Conservation (phyloP, 495 filamentous ascomycete genomes). For the Cenococcum geophilum region DNA sequence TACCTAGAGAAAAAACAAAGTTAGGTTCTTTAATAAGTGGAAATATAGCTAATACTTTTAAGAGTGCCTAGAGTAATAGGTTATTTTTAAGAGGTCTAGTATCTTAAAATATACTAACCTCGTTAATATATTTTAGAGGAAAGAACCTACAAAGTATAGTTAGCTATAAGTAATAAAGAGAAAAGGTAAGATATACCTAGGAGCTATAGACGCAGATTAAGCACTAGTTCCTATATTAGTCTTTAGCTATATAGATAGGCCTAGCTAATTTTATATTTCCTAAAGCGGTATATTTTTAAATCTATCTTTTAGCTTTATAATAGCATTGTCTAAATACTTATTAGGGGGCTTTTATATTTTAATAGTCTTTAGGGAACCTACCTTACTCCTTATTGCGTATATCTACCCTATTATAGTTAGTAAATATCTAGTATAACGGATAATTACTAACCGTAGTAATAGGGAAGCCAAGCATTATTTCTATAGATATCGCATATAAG, state of each 20-base stretch:
- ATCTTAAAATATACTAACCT: conserved; percentile 39
- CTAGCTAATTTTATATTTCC: conserved; percentile 12
- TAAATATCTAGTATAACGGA: too few species aligned
- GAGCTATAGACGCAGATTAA: conserved; percentile 25
- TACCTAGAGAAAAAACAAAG: conserved; percentile 39
- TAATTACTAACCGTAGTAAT: conserved; percentile 23
- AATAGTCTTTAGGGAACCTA: not conserved
- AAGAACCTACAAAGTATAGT: conserved; percentile 24
- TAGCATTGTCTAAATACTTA: conserved; percentile 5
- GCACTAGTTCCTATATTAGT: conserved; percentile 16
- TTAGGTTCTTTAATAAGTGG: too few species aligned
- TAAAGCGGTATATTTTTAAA: conserved; percentile 11
- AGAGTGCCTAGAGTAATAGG: conserved; percentile 33
- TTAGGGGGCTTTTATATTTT: not conserved
- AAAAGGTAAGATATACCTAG: conserved; percentile 20
- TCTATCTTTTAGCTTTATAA: conserved; percentile 16
- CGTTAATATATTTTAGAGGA: conserved; percentile 30
- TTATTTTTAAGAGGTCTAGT: conserved; percentile 38
- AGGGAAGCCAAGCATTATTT: conserved; percentile 21
- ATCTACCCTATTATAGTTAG: conserved; percentile 28
- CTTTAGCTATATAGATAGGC: conserved; percentile 4
- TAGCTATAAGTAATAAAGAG: not conserved
- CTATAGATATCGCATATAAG: conserved; percentile 9
- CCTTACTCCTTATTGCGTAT: conserved; percentile 6
- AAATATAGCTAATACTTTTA: conserved; percentile 34